Conservation (phyloP, 2,329 filamentous ascomycete genomes). For the Helotiales sp. region DNA sequence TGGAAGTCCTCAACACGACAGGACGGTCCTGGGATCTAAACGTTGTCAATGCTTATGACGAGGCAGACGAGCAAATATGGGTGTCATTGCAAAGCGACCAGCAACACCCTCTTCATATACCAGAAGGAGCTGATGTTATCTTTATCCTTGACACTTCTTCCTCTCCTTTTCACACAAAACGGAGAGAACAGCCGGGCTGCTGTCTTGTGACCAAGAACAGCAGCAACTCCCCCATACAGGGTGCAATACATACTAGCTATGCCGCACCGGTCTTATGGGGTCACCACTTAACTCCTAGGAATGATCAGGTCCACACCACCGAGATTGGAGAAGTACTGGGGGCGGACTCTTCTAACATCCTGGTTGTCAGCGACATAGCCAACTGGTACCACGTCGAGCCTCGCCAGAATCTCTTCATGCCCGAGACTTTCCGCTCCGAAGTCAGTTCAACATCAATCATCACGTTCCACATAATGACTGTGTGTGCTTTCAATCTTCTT, state of each 20-base stretch:
- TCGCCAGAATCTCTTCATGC: background rate
- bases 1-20: background rate
- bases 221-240: background rate
- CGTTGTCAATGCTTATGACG: background rate
- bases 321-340: background rate
- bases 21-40: background rate
- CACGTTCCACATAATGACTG: background rate
- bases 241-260: background rate
- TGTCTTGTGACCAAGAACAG: background rate
- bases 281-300: background rate
- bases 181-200: background rate
- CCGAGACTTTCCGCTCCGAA: background rate
- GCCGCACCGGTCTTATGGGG: background rate
- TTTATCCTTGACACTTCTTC: background rate
- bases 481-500: background rate
- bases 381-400: background rate
- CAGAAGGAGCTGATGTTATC: background rate
- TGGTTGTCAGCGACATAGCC: background rate
- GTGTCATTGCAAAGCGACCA: background rate
- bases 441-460: background rate
- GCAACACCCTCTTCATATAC: background rate
- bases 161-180: background rate
- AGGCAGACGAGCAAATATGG: background rate
- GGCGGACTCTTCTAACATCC: background rate
- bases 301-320: background rate